Conservation (phyloP, 2,329 filamentous ascomycete species). For the Xylaria sp. region DNA sequence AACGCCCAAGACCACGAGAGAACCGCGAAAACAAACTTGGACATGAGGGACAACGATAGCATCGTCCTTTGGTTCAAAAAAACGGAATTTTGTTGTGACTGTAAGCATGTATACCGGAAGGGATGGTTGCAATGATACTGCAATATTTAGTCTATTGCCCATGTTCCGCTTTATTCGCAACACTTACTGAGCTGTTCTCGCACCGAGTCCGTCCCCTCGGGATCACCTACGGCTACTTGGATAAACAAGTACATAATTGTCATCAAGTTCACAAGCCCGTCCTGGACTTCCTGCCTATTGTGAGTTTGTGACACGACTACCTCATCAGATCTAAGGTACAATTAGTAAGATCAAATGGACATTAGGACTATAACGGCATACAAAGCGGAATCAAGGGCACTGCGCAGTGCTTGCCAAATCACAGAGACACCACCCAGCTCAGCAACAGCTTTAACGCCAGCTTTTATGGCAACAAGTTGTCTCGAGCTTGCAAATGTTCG, state of each 20-base stretch:
- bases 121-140: constrained; percentile 70
- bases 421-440: constrained; percentile 61
- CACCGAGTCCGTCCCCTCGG: constrained; percentile 58
- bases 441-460: constrained; percentile 62
- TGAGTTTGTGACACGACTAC: constrained; percentile 51
- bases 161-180: constrained; percentile 4
- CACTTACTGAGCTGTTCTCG: constrained; percentile 62
- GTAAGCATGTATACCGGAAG: constrained; percentile 78
- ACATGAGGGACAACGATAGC: constrained; percentile 63
- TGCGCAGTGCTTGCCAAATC: constrained; percentile 62
- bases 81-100: constrained; percentile 73
- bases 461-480: constrained; percentile 69
- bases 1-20: not conserved
- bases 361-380: constrained; percentile 47
- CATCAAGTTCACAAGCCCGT: constrained; percentile 71
- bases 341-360: constrained; percentile 46
- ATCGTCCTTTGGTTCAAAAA: constrained; percentile 36
- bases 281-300: constrained; percentile 63
- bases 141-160: constrained; percentile 39
- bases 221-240: constrained; percentile 65
- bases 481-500: constrained; percentile 60
- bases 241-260: constrained; percentile 70
- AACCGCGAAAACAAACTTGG: constrained; percentile 58
- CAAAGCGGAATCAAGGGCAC: constrained; percentile 64
- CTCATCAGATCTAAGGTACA: constrained; percentile 57